A percentile compares a stretch with the other conserved stretches of the same genome.
Evolutionary conservation across 2,329 filamentous ascomycete genomes (phyloP).

Genomic region (Sporothrix pallida): DNA sequence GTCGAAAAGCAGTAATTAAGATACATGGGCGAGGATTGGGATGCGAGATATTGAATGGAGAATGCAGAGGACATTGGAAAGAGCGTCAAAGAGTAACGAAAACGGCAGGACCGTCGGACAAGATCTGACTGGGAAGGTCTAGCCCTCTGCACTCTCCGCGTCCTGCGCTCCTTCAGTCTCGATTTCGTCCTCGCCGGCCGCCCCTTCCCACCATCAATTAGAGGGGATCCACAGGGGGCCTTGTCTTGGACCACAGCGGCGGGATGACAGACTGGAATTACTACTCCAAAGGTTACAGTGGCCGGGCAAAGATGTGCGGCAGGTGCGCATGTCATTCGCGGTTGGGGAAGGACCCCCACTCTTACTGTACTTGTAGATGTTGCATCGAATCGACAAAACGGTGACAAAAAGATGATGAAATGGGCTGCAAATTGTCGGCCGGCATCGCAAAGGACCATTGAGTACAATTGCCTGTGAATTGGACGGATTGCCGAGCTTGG

Average conservation of each 20-base stretch:
- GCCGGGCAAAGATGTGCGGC: slow-evolving; percentile 3
- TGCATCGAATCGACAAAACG: background rate
- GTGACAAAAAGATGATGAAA: no score
- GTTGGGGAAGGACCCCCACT: background rate
- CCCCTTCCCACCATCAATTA: background rate
- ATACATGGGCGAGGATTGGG: no score
- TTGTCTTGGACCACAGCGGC: slow-evolving; percentile 24
- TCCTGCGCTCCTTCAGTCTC: background rate
- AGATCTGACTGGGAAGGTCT: background rate
- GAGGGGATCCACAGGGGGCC: slow-evolving; percentile 15
- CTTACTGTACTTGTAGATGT: background rate
- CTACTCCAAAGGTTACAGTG: background rate
- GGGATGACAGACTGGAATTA: slow-evolving; percentile 17
- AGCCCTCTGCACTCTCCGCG: background rate
- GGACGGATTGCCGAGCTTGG: no score
- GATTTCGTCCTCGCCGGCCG: background rate
- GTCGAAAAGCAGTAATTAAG: background rate
- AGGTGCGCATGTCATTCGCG: slow-evolving; percentile 19
- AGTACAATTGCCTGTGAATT: no score
- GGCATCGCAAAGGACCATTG: background rate
- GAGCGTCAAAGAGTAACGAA: background rate
- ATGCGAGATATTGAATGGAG: no score
- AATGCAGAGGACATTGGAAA: background rate
- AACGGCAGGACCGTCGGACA: background rate
- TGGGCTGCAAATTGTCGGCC: background rate